Base-by-base conservation (phyloP, 106 monocot genomes). In the Dendrobium catenatum region DNA sequence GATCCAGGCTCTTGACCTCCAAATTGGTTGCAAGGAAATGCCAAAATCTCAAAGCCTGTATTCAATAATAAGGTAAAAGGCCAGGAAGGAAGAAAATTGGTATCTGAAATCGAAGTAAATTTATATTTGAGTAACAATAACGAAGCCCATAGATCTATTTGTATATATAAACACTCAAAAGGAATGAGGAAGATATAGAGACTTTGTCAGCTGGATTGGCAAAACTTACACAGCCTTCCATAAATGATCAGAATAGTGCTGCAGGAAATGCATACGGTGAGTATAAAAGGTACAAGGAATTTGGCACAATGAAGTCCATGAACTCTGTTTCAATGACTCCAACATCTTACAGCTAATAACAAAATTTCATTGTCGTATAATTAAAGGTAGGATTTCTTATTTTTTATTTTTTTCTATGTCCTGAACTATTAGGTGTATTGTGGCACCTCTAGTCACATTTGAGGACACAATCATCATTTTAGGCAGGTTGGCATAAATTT, bases 1-100 rank as follows among this genome's bases (percentile, higher is more conserved):
- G 98, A 88, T 72, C 95, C 95, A 82, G 98, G 98, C 43, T 98
- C 98, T 82, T 98, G 98, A 24, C 80, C 86, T 37, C 98, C 94
- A 91, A 97, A 98, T 81, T 98, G 98, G 81, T 98, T 98, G 91
- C 98, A 98, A 54, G 98, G 98, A 66, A 98, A 98, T 42, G 98
- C 98, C 84, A 98, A 85, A 77, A 98, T 90, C 84, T 98, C 98
- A 86, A 98, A 88, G 66, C 98, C 98, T 98, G 66, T 75, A 86
- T 79, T 54, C 67, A 13, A 85, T 40, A 5, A 26, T 56, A 78
- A 70, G 1, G 24, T 37, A 70, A 70, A 15, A 70, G 68, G 33
- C 37, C n/a, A 70, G 16, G 40, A 16, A 4, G 37, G 0, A 33
- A 40, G 70, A 0, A 37, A 70, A 70, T 5, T 4, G 70, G 37